phyloP scores from a whole-genome alignment of 495 filamentous ascomycete genomes.

The Usnea hakonensis region DNA sequence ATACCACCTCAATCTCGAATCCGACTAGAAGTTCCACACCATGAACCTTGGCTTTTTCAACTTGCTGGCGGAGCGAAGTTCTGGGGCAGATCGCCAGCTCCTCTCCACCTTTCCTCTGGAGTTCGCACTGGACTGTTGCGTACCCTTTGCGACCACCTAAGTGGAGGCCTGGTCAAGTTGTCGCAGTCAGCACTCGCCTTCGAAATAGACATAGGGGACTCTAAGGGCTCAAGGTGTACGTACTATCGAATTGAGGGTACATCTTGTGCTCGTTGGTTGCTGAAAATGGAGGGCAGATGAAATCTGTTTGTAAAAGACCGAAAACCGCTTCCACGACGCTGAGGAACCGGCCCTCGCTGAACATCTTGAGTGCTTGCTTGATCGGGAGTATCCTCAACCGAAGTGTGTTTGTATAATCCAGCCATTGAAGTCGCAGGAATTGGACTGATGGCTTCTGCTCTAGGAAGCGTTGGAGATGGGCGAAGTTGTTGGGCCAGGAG shows the following conservation, averaged over 20 bases:
- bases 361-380: conserved; percentile 51
- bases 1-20: conserved; percentile 78
- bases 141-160: conserved; percentile 46
- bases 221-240: background rate
- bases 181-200: background rate
- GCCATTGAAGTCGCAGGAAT: conserved; percentile 66
- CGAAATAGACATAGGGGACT: background rate
- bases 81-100: conserved; percentile 50
- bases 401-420: conserved; percentile 65
- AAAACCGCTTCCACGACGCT: conserved; percentile 48
- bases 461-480: conserved; percentile 27
- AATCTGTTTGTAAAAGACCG: conserved; percentile 53
- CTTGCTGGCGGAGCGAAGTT: conserved; percentile 43
- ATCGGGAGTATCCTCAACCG: conserved; percentile 67
- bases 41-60: conserved; percentile 38
- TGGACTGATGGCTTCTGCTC: conserved; percentile 35
- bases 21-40: conserved; percentile 55
- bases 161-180: conserved; percentile 36
- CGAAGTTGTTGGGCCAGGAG: conserved; percentile 8
- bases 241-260: conserved; percentile 46
- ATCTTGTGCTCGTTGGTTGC: conserved; percentile 54
- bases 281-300: conserved; percentile 33
- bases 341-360: conserved; percentile 45
- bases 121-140: conserved; percentile 55
- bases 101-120: conserved; percentile 39